Evolutionary conservation across 805 yeast species (phyloP).

Genomic region (Scheffersomyces ergatensis): DNA sequence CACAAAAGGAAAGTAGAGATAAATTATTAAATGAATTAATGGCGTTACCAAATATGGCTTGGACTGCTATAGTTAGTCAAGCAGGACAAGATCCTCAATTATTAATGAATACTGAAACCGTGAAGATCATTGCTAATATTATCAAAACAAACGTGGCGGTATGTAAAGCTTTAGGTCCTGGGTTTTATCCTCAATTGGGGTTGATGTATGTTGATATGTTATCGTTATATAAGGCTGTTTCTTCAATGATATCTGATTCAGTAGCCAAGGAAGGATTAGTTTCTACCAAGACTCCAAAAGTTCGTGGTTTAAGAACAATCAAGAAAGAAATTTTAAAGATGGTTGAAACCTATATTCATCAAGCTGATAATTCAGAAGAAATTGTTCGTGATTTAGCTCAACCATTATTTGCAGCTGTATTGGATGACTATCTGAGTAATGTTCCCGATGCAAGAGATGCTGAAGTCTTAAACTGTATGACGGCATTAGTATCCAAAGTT

Average conservation of each 20-base stretch:
- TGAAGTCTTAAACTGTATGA: constrained; percentile 92
- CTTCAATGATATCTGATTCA: constrained; percentile 76
- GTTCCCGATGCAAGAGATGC: constrained; percentile 98
- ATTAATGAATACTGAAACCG: constrained; percentile 75
- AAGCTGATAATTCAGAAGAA: constrained; percentile 82
- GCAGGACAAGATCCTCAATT: constrained; percentile 82
- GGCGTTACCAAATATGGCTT: constrained; percentile 91
- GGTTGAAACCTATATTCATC: constrained; percentile 83
- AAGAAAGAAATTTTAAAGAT: constrained; percentile 90
- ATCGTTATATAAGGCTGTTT: constrained; percentile 83
- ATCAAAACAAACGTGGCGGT: constrained; percentile 95
- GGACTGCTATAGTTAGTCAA: constrained; percentile 85
- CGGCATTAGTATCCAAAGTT: constrained; percentile 82
- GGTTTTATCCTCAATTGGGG: constrained; percentile 84
- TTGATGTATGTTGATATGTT: constrained; percentile 86
- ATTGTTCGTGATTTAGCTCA: constrained; percentile 80
- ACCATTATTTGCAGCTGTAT: constrained; percentile 77
- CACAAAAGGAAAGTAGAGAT: constrained; percentile 64
- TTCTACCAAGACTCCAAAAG: constrained; percentile 93
- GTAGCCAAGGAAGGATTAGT: constrained; percentile 79
- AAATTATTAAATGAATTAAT: constrained; percentile 73
- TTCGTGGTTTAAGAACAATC: constrained; percentile 92
- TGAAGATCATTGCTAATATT: constrained; percentile 88
- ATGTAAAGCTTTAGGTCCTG: constrained; percentile 91
- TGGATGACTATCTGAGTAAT: constrained; percentile 83